Conservation (phyloP, 1,284 basidiomycete genomes). For the Chalciporus sp. region DNA sequence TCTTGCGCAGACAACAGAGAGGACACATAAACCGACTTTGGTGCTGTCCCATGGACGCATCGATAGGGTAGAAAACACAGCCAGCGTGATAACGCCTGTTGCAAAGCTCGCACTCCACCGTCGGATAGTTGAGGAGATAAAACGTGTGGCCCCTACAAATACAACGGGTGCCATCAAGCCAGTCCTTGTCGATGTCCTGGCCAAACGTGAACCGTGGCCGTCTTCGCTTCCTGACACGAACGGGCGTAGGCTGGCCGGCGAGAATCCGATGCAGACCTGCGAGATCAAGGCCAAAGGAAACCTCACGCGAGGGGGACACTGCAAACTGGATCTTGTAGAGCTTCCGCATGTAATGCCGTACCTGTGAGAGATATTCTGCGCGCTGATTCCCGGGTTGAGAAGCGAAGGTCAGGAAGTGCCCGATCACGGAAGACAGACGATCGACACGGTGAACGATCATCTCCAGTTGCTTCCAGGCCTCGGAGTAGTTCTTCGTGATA, state of each 20-base stretch:
- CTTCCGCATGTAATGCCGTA: slow-evolving; percentile 85
- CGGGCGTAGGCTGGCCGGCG: slow-evolving; percentile 60
- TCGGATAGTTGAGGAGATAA: slow-evolving; percentile 59
- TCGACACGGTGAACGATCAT: slow-evolving; percentile 76
- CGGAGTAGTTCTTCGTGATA: slow-evolving; percentile 72
- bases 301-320: slow-evolving; percentile 72
- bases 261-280: slow-evolving; percentile 78
- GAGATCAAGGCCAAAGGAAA: slow-evolving; percentile 78
- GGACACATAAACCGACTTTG: slow-evolving; percentile 62
- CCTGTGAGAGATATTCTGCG: slow-evolving; percentile 72
- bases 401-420: slow-evolving; percentile 75
- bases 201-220: slow-evolving; percentile 75
- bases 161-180: slow-evolving; percentile 74
- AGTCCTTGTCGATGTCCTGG: slow-evolving; percentile 73
- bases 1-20: slow-evolving; percentile 73
- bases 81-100: slow-evolving; percentile 67
- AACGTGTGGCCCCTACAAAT: slow-evolving; percentile 72
- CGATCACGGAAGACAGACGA: slow-evolving; percentile 68
- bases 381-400: slow-evolving; percentile 68
- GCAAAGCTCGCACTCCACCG: slow-evolving; percentile 69
- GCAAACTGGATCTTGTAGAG: slow-evolving; percentile 82
- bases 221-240: slow-evolving; percentile 59
- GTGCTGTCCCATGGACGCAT: slow-evolving; percentile 36
- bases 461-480: slow-evolving; percentile 75
- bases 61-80: slow-evolving; percentile 71